Evolutionary conservation across 495 filamentous ascomycete species (phyloP).

Genomic region (Neurospora cerealis): DNA sequence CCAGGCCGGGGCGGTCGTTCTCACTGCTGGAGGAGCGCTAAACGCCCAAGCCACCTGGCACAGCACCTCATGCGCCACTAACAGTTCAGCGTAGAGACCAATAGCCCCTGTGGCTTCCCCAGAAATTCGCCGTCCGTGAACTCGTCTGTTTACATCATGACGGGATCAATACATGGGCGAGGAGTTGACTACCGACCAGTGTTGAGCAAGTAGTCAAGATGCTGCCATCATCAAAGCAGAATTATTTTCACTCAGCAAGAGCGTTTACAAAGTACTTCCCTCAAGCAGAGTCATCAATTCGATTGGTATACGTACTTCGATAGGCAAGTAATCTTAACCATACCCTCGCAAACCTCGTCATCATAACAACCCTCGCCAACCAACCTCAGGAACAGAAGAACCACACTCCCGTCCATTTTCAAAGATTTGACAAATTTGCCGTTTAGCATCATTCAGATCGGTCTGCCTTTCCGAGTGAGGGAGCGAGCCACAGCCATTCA

Average conservation of each 20-base stretch:
- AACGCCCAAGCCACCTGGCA: background rate
- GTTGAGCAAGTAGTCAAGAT: background rate
- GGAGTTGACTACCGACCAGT: background rate
- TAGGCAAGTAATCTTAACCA: background rate
- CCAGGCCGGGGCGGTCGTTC: background rate
- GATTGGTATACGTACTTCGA: background rate
- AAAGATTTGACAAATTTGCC: background rate
- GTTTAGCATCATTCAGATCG: background rate
- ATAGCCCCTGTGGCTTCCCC: background rate
- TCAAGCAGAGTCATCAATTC: background rate
- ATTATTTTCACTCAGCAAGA: background rate
- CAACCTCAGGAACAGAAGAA: constrained; percentile 8
- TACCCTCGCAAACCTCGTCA: background rate
- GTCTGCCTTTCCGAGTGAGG: background rate
- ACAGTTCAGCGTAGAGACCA: background rate
- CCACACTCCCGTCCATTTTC: background rate
- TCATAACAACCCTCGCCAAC: background rate
- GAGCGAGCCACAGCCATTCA: background rate
- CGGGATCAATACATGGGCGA: background rate
- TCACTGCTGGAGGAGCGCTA: background rate
- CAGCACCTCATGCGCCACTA: background rate
- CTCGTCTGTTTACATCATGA: background rate
- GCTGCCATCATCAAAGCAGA: background rate
- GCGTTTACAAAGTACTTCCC: background rate
- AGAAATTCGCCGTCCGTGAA: background rate